These are phyloP conservation scores for Diplodia scrobiculata DNA, from an alignment of 2,329 filamentous ascomycete species.

Conservation along the genomic window DNA sequence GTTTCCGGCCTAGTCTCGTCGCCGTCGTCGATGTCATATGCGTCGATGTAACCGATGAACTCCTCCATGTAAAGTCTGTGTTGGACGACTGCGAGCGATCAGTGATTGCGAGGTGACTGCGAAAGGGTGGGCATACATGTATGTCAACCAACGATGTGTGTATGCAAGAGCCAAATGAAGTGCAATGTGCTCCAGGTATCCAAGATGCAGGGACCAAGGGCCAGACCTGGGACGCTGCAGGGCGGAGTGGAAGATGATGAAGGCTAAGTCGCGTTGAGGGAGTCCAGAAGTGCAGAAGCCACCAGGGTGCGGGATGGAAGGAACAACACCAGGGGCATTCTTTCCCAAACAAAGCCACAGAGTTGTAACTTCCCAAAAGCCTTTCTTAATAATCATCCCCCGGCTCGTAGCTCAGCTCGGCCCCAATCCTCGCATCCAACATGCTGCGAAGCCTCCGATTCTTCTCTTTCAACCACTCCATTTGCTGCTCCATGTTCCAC, in stretches of 20 bases:
- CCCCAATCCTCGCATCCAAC: neutral
- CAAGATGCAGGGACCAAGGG: constrained; percentile 4
- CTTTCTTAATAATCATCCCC: neutral
- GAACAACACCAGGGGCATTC: neutral
- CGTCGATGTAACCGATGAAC: constrained; percentile 21
- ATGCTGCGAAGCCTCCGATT: neutral
- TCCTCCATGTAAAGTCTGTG: constrained; percentile 13
- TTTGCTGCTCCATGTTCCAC: neutral
- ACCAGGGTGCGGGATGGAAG: neutral
- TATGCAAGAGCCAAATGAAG: neutral
- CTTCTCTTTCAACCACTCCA: constrained; percentile 4
- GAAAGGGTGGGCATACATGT: neutral
- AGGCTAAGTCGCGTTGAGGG: neutral
- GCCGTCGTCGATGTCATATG: constrained; percentile 17
- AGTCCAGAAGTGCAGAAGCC: neutral
- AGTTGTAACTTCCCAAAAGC: neutral
- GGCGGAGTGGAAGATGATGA: neutral
- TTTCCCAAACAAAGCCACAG: neutral
- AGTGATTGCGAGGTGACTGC: neutral
- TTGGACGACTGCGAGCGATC: neutral
- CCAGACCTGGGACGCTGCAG: neutral
- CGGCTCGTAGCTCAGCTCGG: neutral
- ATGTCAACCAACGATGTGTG: neutral
- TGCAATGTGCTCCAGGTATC: neutral
- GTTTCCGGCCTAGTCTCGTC: constrained; percentile 4